Base-by-base conservation (phyloP, 202 grass and related monocot genomes). In the Schoenoplectus tabernaemontani region DNA sequence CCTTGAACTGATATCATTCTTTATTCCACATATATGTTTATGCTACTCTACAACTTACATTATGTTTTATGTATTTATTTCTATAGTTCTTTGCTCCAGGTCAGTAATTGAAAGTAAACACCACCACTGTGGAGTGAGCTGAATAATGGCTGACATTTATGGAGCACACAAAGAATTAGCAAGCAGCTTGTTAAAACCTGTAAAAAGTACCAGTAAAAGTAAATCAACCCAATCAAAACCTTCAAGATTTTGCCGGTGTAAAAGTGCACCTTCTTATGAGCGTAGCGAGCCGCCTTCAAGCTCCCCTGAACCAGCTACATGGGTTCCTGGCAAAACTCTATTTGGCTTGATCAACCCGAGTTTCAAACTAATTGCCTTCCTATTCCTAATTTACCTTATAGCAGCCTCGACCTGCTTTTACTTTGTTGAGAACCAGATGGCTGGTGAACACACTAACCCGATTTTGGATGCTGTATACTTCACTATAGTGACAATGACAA, bases 391-490 rank as follows among this genome's bases (percentile, higher is more conserved):
- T 79, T 98, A 98, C 83, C 91, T 98, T 1, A 81, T 90, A 48
- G 58, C 66, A 12, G 89, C 91, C 4, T 88, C 73, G 59, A 36
- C 78, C 46, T 42, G 84, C 38, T 98, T 98, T 84, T 94, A 92
- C 64, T 57, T 89, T 76, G 83, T 90, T 59, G 84, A 87, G 73
- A 85, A 86, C 85, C 89, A 98, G 83, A 74, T 98, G 74, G 71
- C 80, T 10, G 95, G 95, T 28, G 82, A 64, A 62, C 85, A 60
- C 80, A 98, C 95, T 15, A 83, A 84, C 60, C 86, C 83, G 57
- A 77, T 98, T 68, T 82, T 98, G 32, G 95, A 98, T 76, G 95
- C 95, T 4, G 7, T 98, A 15, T 94, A 98, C 46, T 98, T 98
- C 63, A 88, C 83, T 72, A 89, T 94, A 30, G 95, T 94, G 57